Base-by-base conservation (phyloP, 2,329 filamentous ascomycete species). In the Graphiopsis chlorocephala region DNA sequence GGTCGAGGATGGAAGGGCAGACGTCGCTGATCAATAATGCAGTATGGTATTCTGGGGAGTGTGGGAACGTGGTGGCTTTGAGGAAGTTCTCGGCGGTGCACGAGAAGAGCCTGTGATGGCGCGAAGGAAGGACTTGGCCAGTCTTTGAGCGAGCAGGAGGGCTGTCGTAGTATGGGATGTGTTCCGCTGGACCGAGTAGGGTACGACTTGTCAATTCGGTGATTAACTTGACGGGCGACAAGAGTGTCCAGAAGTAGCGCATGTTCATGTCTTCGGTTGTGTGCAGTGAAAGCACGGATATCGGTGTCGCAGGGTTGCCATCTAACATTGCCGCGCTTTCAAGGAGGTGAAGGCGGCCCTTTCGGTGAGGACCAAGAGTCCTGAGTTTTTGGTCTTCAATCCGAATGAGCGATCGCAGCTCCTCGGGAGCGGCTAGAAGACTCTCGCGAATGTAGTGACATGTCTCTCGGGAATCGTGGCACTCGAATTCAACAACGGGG, bases 241-340 rank as follows among this genome's bases (percentile, higher is more conserved):
- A 26, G 38, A 61, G 26, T 12, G 63, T 66, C 63, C 72, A 73
- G 64, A 69, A 73, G 59, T 61, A 72, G n/a, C 70, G 68, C 11
- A 72, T 61, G 8, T 66, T 55, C 15, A 31, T 53, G 52, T 70
- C 69, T 15, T 58, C n/a, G 3, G 68, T 66, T 38, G 65, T 64
- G 6, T 71, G 17, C 11, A 72, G 58, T 6, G 68, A 69, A 28
- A 71, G 25, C 17, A 73, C 64, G 5, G 65, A 59, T 12, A 71
- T 50, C 6, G 67, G 67, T 10, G 35, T 25, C 6, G 48, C 20
- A 1, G 55, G 35, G 11, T 68, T 26, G 31, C 62, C 59, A 12
- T 65, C 45, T 25, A 67, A 47, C 28, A 61, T 52, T 12, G 65
- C 67, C 1, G 70, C 69, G 20, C 64, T 48, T 20, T 69, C 67